Evolutionary conservation across 805 yeast species (phyloP), one percentile per base, ranked within the genome.

Genomic region (Ogataea kodamae): DNA sequence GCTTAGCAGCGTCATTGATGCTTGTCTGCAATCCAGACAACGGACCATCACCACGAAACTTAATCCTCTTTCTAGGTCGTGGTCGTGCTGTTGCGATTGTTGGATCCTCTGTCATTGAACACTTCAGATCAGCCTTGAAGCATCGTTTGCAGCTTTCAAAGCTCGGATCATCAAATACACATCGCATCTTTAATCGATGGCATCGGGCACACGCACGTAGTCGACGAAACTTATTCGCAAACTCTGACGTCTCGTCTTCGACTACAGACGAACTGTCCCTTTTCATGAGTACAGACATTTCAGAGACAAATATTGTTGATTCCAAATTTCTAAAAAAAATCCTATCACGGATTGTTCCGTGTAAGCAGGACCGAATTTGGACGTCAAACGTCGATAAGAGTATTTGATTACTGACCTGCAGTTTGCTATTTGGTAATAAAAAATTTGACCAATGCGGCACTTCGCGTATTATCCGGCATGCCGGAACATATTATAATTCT

Each of bases 161-260:
- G 11, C 52, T 42, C 2, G 76, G 76, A 41, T 69, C 68, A 19
- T 68, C 70, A 47, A 64, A 74, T 3, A 66, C 64, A 52, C 79
- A 74, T 45, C 70, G 61, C 69, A 70, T 68, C 45, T 72, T 73
- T 13, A 72, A 55, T 18, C 78, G 48, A 39, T 71, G 73, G 42
- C 79, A 74, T 38, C 79, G 52, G 4, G 78, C 78, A 55, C 79
- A 74, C 1, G 78, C 77, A 31, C 73, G 55, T 18, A 62, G 43
- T 36, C 69, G 65, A 36, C 76, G 51, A 64, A 74, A 72, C 33
- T 62, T 63, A 19, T 49, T 54, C 5, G 72, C 61, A 51, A 71
- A 71, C n/a, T 50, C 55, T 2, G 51, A 40, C 5, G 40, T 27
- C 23, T 40, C 21, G 18, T 22, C 26, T 9, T 23, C 22, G 9